These are phyloP conservation scores for Nicotiana benthamiana DNA, from an alignment of 257 asterid species.

Conservation along the genomic window DNA sequence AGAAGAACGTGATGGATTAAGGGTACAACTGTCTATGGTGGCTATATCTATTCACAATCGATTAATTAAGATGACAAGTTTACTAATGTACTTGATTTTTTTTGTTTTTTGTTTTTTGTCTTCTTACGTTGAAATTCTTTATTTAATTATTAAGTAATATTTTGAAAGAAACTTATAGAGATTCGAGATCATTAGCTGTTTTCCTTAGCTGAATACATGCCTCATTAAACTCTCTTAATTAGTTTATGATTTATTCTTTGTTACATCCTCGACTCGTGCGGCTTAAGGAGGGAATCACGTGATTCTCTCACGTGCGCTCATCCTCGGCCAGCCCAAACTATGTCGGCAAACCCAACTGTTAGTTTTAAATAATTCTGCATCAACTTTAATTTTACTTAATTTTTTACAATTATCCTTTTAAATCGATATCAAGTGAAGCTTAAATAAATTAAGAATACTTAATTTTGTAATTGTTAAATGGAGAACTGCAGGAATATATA, in stretches of 20 bases:
- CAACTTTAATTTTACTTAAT: background rate
- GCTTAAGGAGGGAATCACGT: conserved; percentile 19
- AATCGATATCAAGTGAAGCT: too few relatives aligned
- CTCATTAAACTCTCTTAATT: conserved; percentile 7
- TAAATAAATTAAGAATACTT: too few relatives aligned
- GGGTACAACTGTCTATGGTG: background rate
- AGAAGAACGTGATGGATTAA: conserved; percentile 12
- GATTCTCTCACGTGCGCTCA: conserved; percentile 14
- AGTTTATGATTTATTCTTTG: conserved; percentile 3
- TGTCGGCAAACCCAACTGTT: background rate
- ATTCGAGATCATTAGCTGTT: conserved; percentile 14
- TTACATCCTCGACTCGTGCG: conserved; percentile 17
- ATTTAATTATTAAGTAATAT: background rate
- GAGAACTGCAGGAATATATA: too few relatives aligned
- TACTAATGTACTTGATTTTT: background rate
- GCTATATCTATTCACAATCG: background rate
- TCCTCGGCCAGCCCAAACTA: background rate
- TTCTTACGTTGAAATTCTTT: background rate
- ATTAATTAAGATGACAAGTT: background rate
- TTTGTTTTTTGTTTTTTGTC: background rate
- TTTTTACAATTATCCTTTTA: too few relatives aligned
- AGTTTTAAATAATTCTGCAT: background rate
- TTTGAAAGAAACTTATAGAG: background rate
- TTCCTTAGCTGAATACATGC: background rate
- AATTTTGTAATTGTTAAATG: too few relatives aligned